Evolutionary conservation across 2,329 filamentous ascomycete species (phyloP), one percentile per base, ranked within the genome.

Genomic region (Pseudocercospora crystallina): DNA sequence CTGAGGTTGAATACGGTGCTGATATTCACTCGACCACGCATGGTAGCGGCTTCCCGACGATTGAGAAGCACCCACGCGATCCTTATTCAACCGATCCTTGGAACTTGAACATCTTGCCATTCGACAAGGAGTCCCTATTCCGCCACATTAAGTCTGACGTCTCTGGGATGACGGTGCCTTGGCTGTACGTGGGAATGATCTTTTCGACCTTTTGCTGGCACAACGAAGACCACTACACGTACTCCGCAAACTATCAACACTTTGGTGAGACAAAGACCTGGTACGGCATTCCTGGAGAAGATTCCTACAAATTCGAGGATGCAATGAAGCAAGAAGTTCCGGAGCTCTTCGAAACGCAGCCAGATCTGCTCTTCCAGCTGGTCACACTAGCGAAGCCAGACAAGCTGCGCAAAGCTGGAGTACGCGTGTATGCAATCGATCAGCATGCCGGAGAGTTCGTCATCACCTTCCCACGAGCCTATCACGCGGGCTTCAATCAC

Each of bases 171-270:
- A 99, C 94, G 0, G 92, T 99, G 7, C 94, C 94, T 0, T 99
- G 94, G 94, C 84, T 99, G 3, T 99, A 99, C 66, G 94, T 99
- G 3, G 94, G 94, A 55, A 99, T 99, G 94, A 95, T 95, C 34
- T 99, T 99, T 69, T 99, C 94, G 0, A 97, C 94, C 0, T 99
- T 99, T 66, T 99, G 94, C 71, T 99, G 94, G 94, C 94, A 99
- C 69, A 96, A 96, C 58, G 94, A 99, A 66, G 94, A 99, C 65
- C 94, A 99, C 66, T 96, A 96, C 67, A 87, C 94, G 2, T 99
- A 97, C 68, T 99, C 94, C 0, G 88, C 94, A 45, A 99, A 99
- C 61, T 99, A 97, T 64, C 94, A 99, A 69, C 94, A 99, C 64
- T 95, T 99, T 64, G 94, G 94, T 8, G 90, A 91, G 1, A 99